A percentile compares a stretch with the other conserved stretches of the same genome.
phyloP scores from a whole-genome alignment of 73 alveolate species.

The Symbiodinium pilosum region DNA sequence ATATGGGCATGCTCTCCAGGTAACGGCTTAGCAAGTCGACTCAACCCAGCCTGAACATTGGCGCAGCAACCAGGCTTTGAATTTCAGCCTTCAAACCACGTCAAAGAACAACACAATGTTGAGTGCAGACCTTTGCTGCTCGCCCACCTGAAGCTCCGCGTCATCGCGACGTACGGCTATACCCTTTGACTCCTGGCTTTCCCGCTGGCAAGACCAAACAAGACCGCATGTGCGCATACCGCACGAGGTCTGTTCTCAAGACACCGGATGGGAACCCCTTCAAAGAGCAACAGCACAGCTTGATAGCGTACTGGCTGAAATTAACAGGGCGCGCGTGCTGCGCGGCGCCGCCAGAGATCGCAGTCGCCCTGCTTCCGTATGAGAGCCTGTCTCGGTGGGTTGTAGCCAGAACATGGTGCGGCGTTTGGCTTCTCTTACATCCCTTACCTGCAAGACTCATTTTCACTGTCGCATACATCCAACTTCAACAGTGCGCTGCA shows the following conservation, averaged over 20 bases:
- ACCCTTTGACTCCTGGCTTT: slow-evolving; percentile 76
- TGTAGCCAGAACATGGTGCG: neutral
- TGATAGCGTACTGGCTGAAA: neutral
- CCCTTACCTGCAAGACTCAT: too few relatives aligned
- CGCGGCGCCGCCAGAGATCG: slow-evolving; percentile 79
- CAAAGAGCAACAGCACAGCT: neutral
- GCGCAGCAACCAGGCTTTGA: neutral
- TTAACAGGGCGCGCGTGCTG: neutral
- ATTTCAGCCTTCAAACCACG: neutral
- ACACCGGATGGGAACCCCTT: neutral
- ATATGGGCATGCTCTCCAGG: too few relatives aligned
- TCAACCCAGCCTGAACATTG: neutral
- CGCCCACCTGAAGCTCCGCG: slow-evolving; percentile 39
- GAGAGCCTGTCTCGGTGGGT: slow-evolving; percentile 26
- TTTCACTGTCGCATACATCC: too few relatives aligned
- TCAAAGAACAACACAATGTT: too few relatives aligned
- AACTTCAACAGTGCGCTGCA: too few relatives aligned
- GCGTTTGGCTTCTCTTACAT: neutral
- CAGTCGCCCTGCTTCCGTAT: slow-evolving; percentile 75
- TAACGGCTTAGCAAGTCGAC: too few relatives aligned
- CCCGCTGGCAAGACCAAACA: too few relatives aligned
- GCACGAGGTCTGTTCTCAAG: too few relatives aligned
- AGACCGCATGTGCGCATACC: too few relatives aligned
- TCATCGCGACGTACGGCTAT: slow-evolving; percentile 59
- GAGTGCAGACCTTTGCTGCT: neutral